Conservation (phyloP, 805 yeast species). For the Wickerhamiella sergipiensis region DNA sequence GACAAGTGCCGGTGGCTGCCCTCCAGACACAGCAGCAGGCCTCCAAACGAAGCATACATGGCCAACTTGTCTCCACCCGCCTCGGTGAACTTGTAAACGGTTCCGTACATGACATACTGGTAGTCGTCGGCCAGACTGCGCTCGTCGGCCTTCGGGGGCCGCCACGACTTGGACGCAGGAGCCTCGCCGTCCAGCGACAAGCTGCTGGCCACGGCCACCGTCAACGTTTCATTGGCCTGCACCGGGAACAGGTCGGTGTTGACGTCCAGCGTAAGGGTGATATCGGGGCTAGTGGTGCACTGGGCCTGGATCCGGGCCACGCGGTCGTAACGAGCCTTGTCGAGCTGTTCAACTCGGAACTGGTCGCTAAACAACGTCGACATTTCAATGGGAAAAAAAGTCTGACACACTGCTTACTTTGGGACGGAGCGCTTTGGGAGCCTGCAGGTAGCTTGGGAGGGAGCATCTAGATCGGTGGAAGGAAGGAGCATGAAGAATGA, state of each 20-base stretch:
- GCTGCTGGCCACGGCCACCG: slow-evolving; percentile 74
- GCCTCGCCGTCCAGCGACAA: slow-evolving; percentile 42
- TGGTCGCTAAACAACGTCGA: slow-evolving; percentile 84
- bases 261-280: slow-evolving; percentile 75
- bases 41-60: slow-evolving; percentile 92
- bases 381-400: slow-evolving; percentile 7
- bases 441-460: too few species aligned
- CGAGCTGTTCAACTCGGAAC: slow-evolving; percentile 72
- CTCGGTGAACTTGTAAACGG: slow-evolving; percentile 94
- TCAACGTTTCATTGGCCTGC: slow-evolving; percentile 55
- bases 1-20: slow-evolving; percentile 87
- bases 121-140: slow-evolving; percentile 87
- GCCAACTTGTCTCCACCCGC: slow-evolving; percentile 47
- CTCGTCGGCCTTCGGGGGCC: slow-evolving; percentile 74
- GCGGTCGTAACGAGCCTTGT: slow-evolving; percentile 80
- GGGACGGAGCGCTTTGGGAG: too few species aligned
- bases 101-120: slow-evolving; percentile 97
- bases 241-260: slow-evolving; percentile 90
- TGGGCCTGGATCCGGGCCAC: slow-evolving; percentile 80
- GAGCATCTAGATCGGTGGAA: too few species aligned
- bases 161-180: slow-evolving; percentile 49
- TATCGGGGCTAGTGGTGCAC: slow-evolving; percentile 68
- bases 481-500: too few species aligned
- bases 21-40: slow-evolving; percentile 82
- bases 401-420: not conserved